These are phyloP conservation scores for Cercophora scortea DNA, from an alignment of 495 filamentous ascomycete genomes.

Conservation along the genomic window DNA sequence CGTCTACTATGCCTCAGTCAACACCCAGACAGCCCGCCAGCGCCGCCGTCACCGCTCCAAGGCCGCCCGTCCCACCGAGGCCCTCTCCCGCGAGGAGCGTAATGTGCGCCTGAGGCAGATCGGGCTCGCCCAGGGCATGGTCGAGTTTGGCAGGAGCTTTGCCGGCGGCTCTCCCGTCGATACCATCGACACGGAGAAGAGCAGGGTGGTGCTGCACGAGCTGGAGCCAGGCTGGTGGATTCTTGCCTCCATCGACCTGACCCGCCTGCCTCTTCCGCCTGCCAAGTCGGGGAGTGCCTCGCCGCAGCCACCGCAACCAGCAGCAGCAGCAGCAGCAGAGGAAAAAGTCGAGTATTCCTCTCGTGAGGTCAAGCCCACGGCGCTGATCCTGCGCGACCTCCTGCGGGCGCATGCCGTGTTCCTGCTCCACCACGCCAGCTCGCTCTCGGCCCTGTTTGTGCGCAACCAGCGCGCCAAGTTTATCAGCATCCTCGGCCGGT, in stretches of 20 bases:
- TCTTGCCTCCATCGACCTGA: conserved; percentile 75
- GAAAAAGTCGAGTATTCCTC: conserved; percentile 68
- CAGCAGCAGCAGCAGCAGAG: conserved; percentile 5
- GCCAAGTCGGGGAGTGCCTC: conserved; percentile 22
- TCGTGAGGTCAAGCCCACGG: conserved; percentile 77
- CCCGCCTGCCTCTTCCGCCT: conserved; percentile 44
- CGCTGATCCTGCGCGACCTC: conserved; percentile 71
- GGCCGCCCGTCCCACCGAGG: conserved; percentile 29
- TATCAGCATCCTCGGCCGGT: conserved; percentile 58
- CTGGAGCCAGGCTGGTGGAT: conserved; percentile 87
- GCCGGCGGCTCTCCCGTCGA: conserved; percentile 68
- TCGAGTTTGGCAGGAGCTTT: conserved; percentile 86
- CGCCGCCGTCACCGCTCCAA: conserved; percentile 21
- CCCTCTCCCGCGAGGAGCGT: conserved; percentile 48
- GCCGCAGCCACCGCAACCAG: conserved; percentile 2
- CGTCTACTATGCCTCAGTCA: conserved; percentile 78
- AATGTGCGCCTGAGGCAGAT: conserved; percentile 87
- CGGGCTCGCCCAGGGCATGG: conserved; percentile 96
- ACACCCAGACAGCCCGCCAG: conserved; percentile 28
- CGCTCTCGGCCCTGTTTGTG: conserved; percentile 56
- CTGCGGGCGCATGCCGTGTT: conserved; percentile 76
- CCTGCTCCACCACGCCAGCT: conserved; percentile 73
- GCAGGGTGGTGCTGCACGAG: conserved; percentile 74
- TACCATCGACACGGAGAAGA: conserved; percentile 84
- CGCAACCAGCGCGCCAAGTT: conserved; percentile 43